phyloP scores from a whole-genome alignment of 202 grass and related monocot species.

The Schoenoplectus tabernaemontani region DNA sequence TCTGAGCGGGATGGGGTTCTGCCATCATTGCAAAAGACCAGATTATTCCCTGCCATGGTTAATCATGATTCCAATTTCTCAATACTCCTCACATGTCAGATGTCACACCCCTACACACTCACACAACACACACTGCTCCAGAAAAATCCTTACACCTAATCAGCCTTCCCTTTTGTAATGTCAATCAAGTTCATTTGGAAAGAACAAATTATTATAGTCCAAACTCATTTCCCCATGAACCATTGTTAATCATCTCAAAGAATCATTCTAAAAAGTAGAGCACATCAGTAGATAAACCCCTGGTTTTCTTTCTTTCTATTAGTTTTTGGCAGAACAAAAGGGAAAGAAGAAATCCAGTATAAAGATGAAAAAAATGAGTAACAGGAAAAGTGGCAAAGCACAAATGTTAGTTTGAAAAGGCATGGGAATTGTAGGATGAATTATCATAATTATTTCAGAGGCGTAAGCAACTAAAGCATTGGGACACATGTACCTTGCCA shows the following conservation, averaged over 20 bases:
- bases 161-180: conserved; percentile 18
- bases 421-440: background rate
- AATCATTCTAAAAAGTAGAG: conserved; percentile 47
- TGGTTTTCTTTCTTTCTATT: background rate
- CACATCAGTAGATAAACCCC: conserved; percentile 8
- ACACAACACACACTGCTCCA: conserved; percentile 14
- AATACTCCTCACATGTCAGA: no score
- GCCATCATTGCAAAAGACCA: conserved; percentile 58
- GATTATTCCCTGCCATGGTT: conserved; percentile 65
- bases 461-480: background rate
- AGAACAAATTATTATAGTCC: conserved; percentile 11
- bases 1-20: conserved; percentile 21
- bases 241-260: conserved; percentile 42
- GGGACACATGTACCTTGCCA: conserved; percentile 14
- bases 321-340: background rate
- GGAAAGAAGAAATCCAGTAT: background rate
- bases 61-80: conserved; percentile 51
- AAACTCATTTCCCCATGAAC: conserved; percentile 19
- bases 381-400: background rate
- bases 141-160: conserved; percentile 11
- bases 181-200: conserved; percentile 35
- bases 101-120: no score
- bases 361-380: background rate
- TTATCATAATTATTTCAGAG: background rate
- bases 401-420: background rate